A percentile compares a stretch with the other conserved stretches of the same genome.
phyloP scores from a whole-genome alignment of 345 rosid genomes.

The Trapa bicornis region DNA sequence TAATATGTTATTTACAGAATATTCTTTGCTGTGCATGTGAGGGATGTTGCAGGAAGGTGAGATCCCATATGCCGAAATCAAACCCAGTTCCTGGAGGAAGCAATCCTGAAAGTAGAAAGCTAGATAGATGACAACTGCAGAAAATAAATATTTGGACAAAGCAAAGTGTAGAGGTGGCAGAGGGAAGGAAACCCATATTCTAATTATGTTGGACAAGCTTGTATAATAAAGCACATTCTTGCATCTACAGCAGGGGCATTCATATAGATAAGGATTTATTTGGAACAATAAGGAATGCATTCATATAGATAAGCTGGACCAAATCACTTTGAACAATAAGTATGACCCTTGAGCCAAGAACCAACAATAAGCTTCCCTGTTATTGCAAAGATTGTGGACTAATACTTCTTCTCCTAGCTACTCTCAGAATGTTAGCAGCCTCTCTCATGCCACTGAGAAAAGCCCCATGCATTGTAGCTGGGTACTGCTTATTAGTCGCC shows the following conservation, averaged over 20 bases:
- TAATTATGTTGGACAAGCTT: not conserved
- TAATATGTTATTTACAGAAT: too few relatives aligned
- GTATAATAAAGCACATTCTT: not conserved
- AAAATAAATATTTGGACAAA: not conserved
- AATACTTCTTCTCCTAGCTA: constrained; percentile 42
- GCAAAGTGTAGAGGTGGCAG: too few relatives aligned
- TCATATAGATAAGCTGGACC: too few relatives aligned
- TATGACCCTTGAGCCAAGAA: not conserved
- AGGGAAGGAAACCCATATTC: not conserved
- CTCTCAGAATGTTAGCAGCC: constrained; percentile 76
- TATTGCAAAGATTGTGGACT: not conserved
- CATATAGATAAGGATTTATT: not conserved
- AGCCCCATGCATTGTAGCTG: constrained; percentile 98
- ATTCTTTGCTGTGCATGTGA: too few relatives aligned
- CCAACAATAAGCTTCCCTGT: not conserved
- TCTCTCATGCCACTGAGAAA: constrained; percentile 97
- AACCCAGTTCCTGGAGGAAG: constrained; percentile 98
- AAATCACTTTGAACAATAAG: not conserved
- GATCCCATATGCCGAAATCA: constrained; percentile 25
- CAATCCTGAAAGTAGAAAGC: constrained; percentile 38
- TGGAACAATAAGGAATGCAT: too few relatives aligned
- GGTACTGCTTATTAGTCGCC: constrained; percentile 90
- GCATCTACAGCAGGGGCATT: not conserved
- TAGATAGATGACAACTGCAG: not conserved
- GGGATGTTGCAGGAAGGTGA: too few relatives aligned